Conservation (phyloP, 208 protist genomes). For the Trypanosoma scelopori region DNA sequence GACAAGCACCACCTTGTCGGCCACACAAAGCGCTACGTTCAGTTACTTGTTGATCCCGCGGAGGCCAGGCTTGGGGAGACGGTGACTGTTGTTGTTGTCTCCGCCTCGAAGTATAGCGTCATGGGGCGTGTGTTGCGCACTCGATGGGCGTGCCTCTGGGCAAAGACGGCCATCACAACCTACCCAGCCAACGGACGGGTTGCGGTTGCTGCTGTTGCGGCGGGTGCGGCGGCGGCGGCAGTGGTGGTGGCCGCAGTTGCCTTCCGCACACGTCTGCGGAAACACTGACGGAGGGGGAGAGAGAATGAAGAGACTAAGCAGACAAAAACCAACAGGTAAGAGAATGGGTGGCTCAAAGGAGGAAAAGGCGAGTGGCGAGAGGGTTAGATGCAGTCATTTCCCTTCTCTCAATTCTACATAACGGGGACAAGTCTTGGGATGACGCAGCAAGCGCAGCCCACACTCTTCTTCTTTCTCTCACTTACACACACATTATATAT, state of each 20-base stretch:
- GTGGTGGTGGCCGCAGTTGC: neutral
- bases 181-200: neutral
- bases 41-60: conserved; percentile 51
- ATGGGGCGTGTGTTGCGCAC: conserved; percentile 23
- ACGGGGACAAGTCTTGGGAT: too few species aligned
- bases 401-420: too few species aligned
- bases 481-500: too few species aligned
- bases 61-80: conserved; percentile 36
- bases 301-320: neutral
- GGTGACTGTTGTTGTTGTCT: conserved; percentile 31
- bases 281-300: neutral
- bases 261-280: neutral
- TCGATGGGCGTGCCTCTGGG: conserved; percentile 5
- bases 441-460: too few species aligned
- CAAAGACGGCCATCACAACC: neutral
- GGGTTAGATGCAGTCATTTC: neutral
- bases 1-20: conserved; percentile 64
- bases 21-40: conserved; percentile 60
- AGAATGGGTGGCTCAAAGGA: neutral
- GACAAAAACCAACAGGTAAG: neutral
- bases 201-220: neutral
- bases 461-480: too few species aligned
- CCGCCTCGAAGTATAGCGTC: conserved; percentile 40
- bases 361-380: neutral
- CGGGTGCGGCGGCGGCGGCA: neutral